A percentile compares a stretch with the other conserved stretches of the same genome.
Evolutionary conservation across 164 flowering plant genomes (phyloP).

Genomic region (Nelumbo lutea): DNA sequence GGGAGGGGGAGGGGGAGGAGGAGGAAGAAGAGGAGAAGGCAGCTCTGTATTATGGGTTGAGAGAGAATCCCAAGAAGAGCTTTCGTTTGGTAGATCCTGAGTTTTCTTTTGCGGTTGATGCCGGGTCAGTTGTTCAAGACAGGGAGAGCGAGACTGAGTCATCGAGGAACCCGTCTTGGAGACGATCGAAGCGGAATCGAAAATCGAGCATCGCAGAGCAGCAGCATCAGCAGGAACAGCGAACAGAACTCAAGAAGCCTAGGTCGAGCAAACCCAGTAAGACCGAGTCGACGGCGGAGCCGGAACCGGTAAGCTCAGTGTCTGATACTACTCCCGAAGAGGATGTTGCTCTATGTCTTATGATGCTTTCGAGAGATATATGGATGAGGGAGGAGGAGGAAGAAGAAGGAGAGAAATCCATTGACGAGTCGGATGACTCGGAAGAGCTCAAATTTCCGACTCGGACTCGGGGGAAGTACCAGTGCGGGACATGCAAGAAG

Average conservation of each 20-base stretch:
- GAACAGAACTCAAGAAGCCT: slow-evolving; percentile 15
- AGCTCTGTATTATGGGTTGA: slow-evolving; percentile 14
- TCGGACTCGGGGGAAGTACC: slow-evolving; percentile 35
- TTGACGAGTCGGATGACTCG: slow-evolving; percentile 4
- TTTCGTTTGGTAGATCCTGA: slow-evolving; percentile 29
- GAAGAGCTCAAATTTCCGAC: slow-evolving; percentile 1
- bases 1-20: slow-evolving; percentile 17
- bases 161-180: slow-evolving; percentile 36
- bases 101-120: slow-evolving; percentile 34
- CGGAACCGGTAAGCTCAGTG: slow-evolving; percentile 55
- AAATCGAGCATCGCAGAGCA: slow-evolving; percentile 11
- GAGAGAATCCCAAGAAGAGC: slow-evolving; percentile 32
- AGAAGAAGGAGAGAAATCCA: background rate
- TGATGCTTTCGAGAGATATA: slow-evolving; percentile 66
- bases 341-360: slow-evolving; percentile 60
- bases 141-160: slow-evolving; percentile 64
- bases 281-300: slow-evolving; percentile 29
- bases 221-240: slow-evolving; percentile 6
- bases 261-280: slow-evolving; percentile 9
- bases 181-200: slow-evolving; percentile 40
- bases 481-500: slow-evolving; percentile 77
- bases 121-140: slow-evolving; percentile 37
- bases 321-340: slow-evolving; percentile 58
- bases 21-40: slow-evolving; percentile 18
- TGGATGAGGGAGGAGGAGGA: slow-evolving; percentile 27